Evolutionary conservation across 208 protist genomes (phyloP).

Genomic region (Leishmania turanica): DNA sequence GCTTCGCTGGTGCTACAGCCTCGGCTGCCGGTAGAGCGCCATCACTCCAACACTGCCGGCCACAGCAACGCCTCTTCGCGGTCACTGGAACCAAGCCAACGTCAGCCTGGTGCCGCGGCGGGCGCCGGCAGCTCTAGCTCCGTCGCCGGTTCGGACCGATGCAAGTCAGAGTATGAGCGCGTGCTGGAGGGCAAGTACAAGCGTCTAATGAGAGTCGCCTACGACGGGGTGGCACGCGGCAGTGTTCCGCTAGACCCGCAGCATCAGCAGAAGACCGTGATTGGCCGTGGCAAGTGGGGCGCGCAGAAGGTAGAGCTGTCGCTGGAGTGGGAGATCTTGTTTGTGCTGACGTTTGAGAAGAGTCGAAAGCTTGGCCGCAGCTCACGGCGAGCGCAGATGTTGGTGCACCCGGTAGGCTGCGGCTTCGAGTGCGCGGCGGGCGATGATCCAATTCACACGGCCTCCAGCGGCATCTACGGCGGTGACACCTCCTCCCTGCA

Average conservation of each 20-base stretch:
- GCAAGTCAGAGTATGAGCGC: constrained; percentile 39
- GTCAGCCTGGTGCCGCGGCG: not conserved
- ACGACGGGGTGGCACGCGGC: constrained; percentile 60
- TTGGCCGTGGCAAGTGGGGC: constrained; percentile 70
- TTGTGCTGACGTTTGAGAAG: constrained; percentile 82
- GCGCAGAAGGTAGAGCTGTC: constrained; percentile 68
- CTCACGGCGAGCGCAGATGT: constrained; percentile 49
- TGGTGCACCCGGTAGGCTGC: constrained; percentile 77
- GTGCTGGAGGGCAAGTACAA: constrained; percentile 55
- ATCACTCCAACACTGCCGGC: not conserved
- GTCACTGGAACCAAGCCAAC: not conserved
- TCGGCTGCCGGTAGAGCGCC: not conserved
- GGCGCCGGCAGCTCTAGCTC: not conserved
- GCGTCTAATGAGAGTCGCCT: constrained; percentile 72
- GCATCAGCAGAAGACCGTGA: constrained; percentile 47
- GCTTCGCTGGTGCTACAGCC: too few species aligned
- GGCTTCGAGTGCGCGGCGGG: constrained; percentile 56
- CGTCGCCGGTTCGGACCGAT: not conserved
- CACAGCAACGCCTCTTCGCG: not conserved
- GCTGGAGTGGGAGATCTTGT: constrained; percentile 81
- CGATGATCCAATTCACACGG: constrained; percentile 16
- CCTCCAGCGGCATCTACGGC: not conserved
- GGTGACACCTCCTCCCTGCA: constrained; percentile 21
- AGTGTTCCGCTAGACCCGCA: constrained; percentile 63
- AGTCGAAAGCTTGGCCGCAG: constrained; percentile 43